Evolutionary conservation across 1,284 basidiomycete species (phyloP), one percentile per base, ranked within the genome.

Genomic region (Ceratobasidium sp.): DNA sequence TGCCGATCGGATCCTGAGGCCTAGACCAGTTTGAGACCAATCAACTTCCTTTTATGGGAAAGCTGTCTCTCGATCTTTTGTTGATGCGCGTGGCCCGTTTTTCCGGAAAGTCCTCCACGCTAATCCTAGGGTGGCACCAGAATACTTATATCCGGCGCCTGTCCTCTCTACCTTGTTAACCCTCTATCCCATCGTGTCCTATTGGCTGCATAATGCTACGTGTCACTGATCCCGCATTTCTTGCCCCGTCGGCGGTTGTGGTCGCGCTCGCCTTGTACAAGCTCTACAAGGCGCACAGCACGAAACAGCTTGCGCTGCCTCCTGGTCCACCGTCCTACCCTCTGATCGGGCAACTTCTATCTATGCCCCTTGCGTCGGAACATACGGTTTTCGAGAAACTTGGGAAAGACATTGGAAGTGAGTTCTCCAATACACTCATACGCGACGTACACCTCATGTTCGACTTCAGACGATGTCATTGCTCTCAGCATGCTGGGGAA

Each of bases 281-380:
- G 45, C 23, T 45, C 2, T 61, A 61, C 41, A 34, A 55, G 39
- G 57, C 45, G 16, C 10, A 36, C 8, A 10, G 41, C 3, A 34
- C 28, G 8, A 46, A 46, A 18, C 28, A 23, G n/a, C 67, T 34
- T 23, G 21, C 64, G 1, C 30, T 59, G 8, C 67, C 67, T n/a
- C 67, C 67, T 3, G 67, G 67, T 16, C 67, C 67, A 21, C 67
- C 67, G 6, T 58, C 52, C 21, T 70, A 59, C 50, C 67, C 67
- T 8, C 5, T 59, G 6, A 48, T 70, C 8, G 67, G 32, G 12
- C 67, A 70, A 10, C 53, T 70, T 23, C n/a, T 58, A 8, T 70
- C 53, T 9, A 59, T 70, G 55, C 67, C 67, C 1, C 67, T 59
- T 14, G 18, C 55, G n/a, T 58, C 55, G 8, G 67, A 71, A 28